Evolutionary conservation across 2,329 filamentous ascomycete genomes (phyloP).

Genomic region (Dothistroma septosporum): DNA sequence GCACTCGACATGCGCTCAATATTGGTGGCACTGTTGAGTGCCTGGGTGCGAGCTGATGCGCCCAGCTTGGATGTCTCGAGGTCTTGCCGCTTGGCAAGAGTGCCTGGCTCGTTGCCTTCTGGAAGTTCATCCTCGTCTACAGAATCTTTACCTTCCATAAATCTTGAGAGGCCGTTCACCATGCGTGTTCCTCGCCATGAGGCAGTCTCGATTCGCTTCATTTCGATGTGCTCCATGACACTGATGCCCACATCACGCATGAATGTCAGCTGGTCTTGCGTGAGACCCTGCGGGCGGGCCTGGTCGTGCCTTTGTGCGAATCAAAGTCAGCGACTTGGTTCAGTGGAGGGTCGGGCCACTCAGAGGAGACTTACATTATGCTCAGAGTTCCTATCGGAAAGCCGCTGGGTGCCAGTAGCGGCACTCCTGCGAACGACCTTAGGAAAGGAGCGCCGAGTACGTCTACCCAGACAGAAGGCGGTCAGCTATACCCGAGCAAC

Average conservation of each 20-base stretch:
- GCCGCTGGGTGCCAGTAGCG: conserved; percentile 55
- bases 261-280: conserved; percentile 48
- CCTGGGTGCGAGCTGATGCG: conserved; percentile 7
- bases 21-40: conserved; percentile 9
- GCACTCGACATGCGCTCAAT: conserved; percentile 6
- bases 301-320: conserved; percentile 42
- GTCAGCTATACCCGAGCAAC: no score
- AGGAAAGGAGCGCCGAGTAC: conserved; percentile 23
- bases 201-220: conserved; percentile 49
- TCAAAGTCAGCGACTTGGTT: background rate
- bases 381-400: conserved; percentile 57
- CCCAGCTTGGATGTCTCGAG: background rate
- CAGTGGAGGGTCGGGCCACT: background rate
- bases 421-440: conserved; percentile 56
- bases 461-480: background rate
- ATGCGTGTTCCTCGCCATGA: conserved; percentile 51
- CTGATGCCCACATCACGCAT: conserved; percentile 55
- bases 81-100: background rate
- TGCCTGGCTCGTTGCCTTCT: conserved; percentile 1
- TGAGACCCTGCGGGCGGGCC: conserved; percentile 48
- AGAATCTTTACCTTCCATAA: conserved; percentile 31
- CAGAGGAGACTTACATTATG: conserved; percentile 38
- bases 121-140: conserved; percentile 19
- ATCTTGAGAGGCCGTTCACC: conserved; percentile 53
- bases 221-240: conserved; percentile 59